phyloP scores from a whole-genome alignment of 23 red algal species.

The Gracilaria vermiculophylla region DNA sequence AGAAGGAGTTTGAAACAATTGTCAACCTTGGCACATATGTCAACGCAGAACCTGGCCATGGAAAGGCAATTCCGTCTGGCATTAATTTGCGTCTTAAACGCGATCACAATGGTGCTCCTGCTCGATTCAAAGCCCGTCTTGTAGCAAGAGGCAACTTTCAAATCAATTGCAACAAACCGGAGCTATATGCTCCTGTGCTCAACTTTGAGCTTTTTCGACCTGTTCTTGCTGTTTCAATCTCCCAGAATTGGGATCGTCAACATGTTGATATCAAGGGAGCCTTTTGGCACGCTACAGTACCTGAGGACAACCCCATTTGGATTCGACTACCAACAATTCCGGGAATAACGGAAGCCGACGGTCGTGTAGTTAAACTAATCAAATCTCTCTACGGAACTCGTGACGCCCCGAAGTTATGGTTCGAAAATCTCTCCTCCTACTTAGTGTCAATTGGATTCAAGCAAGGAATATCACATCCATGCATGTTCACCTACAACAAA shows the following conservation, averaged over 20 bases:
- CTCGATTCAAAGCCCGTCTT: neutral
- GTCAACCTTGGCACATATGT: too few relatives aligned
- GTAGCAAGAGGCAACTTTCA: slow-evolving; percentile 14
- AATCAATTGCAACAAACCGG: neutral
- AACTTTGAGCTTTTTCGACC: neutral
- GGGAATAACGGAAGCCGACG: neutral
- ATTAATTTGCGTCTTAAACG: neutral
- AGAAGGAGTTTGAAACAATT: too few relatives aligned
- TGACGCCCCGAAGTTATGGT: slow-evolving; percentile 17
- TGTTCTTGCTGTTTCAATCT: neutral
- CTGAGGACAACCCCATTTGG: neutral
- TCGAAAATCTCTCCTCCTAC: slow-evolving; percentile 3
- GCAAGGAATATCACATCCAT: neutral
- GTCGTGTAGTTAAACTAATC: neutral
- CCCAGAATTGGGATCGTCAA: neutral
- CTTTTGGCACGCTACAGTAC: neutral
- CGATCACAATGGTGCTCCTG: neutral
- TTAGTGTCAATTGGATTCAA: slow-evolving; percentile 14
- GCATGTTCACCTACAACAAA: neutral
- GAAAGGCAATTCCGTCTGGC: too few relatives aligned
- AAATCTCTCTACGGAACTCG: neutral
- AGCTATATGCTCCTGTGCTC: slow-evolving; percentile 11
- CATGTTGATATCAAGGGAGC: neutral
- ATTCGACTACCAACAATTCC: neutral
- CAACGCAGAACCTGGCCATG: too few relatives aligned